Percentiles rank a stretch among this genome's conserved stretches.
Conservation (phyloP, 495 filamentous ascomycete genomes). For the Podospora pseudopauciseta region DNA sequence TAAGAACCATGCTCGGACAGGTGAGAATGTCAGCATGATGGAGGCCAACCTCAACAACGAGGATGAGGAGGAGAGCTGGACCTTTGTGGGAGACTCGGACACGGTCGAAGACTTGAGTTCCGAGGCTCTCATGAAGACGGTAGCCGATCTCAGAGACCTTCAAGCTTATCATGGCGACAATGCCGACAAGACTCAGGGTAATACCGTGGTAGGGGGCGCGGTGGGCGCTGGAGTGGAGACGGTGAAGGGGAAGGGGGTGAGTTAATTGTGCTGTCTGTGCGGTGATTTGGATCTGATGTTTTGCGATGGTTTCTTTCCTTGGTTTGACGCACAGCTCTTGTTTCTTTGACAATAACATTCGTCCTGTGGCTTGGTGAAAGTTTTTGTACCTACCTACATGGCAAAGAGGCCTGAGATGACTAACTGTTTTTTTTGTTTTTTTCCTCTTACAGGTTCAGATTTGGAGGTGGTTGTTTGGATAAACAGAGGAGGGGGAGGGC, state of each 20-base stretch:
- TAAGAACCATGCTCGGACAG: conserved; percentile 50
- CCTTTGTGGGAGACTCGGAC: conserved; percentile 43
- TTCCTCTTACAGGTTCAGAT: neutral
- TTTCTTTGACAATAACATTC: neutral
- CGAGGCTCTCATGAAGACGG: conserved; percentile 19
- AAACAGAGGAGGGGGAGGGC: neutral
- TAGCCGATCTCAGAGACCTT: conserved; percentile 4
- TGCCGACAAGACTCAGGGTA: conserved; percentile 4
- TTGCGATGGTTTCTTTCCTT: neutral
- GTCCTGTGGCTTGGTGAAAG: neutral
- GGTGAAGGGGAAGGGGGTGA: conserved; percentile 3
- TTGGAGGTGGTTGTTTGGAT: conserved; percentile 4
- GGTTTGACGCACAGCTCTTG: neutral
- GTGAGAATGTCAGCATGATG: neutral
- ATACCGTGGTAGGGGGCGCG: conserved; percentile 17
- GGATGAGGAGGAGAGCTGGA: conserved; percentile 50
- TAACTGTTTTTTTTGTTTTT: neutral
- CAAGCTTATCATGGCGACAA: neutral
- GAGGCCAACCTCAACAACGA: conserved; percentile 19
- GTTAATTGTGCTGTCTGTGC: conserved; percentile 3
- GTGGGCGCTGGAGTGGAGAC: neutral
- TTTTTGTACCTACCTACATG: neutral
- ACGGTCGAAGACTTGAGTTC: conserved; percentile 23
- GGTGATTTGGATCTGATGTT: neutral
- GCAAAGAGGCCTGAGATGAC: neutral